Evolutionary conservation across 495 filamentous ascomycete genomes (phyloP), one percentile per base, ranked within the genome.

Genomic region (Aspergillus bridgeri): DNA sequence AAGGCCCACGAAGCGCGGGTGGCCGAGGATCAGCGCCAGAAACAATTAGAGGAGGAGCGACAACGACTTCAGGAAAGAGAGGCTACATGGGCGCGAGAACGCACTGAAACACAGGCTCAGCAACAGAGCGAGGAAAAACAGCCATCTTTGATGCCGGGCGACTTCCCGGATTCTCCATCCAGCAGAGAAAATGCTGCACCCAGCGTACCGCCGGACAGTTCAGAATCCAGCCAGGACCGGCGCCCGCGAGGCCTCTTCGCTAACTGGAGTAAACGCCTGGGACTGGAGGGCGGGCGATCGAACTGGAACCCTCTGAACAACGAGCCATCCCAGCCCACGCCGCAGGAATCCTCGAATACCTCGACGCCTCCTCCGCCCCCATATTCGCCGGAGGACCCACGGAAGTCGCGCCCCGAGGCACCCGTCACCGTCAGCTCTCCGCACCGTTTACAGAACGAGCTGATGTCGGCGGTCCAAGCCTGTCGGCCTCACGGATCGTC

Each of bases 1-100:
- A 92, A 91, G 71, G 91, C 86, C 11, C 87, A 87, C 6, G 92
- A 98, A 67, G 87, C 89, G 15, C 81, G 88, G 24, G 85, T 97
- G 62, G 91, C 90, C 5, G 90, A 97, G 61, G 86, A 90, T 63
- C 83, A 89, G 59, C 82, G 89, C 18, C 82, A 86, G 65, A 89
- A 87, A 63, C 85, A 91, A 43, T 58, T 91, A 15, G 90, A 95
- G 47, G 85, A 87, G 51, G 90, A 97, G 66, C 76, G 77, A 47
- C 82, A 83, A 64, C 75, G 72, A 20, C 72, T 85, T 21, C 85
- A 87, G 56, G 83, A 86, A 63, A 82, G 81, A 81, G 76, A 83
- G 81, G 69, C 78, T 73, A 59, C 83, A 70, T 79, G 79, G 75
- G 58, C 70, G 68, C 66, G 70, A 33, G 49, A 65, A 54, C 72